Percentiles rank a stretch among this genome's conserved stretches.
Evolutionary conservation across 140 eudicot species (phyloP).

Genomic region (Senecio squalidus): DNA sequence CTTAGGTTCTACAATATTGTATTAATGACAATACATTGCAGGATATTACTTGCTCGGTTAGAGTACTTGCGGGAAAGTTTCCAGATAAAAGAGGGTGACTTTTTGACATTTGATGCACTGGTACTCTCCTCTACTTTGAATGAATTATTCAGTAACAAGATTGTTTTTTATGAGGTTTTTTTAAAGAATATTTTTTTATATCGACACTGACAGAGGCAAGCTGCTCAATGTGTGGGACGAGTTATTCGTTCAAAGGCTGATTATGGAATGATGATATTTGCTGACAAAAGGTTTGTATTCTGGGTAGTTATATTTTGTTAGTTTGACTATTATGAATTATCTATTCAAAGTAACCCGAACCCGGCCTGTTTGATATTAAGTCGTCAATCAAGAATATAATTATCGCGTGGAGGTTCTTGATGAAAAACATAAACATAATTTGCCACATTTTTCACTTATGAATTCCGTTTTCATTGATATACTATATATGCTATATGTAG

Average conservation of each 20-base stretch:
- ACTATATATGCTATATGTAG: conserved; percentile 37
- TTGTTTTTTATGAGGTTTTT: neutral
- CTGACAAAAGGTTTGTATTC: conserved; percentile 80
- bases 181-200: conserved; percentile 3
- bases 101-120: conserved; percentile 94
- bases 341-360: no score
- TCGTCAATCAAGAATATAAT: no score
- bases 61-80: conserved; percentile 91
- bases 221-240: conserved; percentile 99
- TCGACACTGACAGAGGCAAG: conserved; percentile 71
- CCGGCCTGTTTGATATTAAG: no score
- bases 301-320: neutral
- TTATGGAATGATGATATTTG: conserved; percentile 99
- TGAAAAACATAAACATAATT: neutral
- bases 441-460: neutral
- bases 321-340: no score
- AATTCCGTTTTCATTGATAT: neutral
- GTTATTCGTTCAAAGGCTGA: conserved; percentile 98
- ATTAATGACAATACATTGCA: conserved; percentile 18
- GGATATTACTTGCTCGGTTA: conserved; percentile 91
- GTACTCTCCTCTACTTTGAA: conserved; percentile 31
- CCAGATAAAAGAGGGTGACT: conserved; percentile 98
- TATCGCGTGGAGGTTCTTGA: no score
- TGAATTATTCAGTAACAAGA: neutral
- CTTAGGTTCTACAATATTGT: neutral